Evolutionary conservation across 495 filamentous ascomycete species (phyloP).

Genomic region (Trichoderma gamsii): DNA sequence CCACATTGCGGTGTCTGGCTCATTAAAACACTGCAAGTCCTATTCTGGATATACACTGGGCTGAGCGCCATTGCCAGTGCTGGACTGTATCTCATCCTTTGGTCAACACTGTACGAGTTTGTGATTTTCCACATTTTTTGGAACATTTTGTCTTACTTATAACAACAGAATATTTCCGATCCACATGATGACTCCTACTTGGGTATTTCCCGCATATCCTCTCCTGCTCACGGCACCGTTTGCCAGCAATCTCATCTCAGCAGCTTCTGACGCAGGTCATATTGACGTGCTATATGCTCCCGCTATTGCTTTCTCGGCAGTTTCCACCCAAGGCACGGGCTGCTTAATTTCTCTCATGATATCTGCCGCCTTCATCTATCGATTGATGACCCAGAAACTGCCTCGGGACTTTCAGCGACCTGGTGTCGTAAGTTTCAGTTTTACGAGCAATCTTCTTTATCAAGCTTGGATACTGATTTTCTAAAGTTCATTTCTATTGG

Average conservation of each 20-base stretch:
- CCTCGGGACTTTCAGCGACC: slow-evolving; percentile 70
- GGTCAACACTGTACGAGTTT: slow-evolving; percentile 45
- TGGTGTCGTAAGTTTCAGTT: slow-evolving; percentile 49
- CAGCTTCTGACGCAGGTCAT: slow-evolving; percentile 29
- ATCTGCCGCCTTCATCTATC: slow-evolving; percentile 77
- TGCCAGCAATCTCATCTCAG: slow-evolving; percentile 57
- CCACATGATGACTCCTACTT: slow-evolving; percentile 81
- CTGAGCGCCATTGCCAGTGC: slow-evolving; percentile 58
- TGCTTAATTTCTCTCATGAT: slow-evolving; percentile 84
- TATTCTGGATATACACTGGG: slow-evolving; percentile 70
- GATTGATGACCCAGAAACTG: slow-evolving; percentile 87
- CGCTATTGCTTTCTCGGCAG: slow-evolving; percentile 62
- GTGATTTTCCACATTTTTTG: neutral
- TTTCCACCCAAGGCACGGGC: slow-evolving; percentile 73
- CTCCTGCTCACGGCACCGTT: slow-evolving; percentile 74
- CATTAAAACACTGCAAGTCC: slow-evolving; percentile 49
- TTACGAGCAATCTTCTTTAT: neutral
- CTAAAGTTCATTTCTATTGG: slow-evolving; percentile 68
- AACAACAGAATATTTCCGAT: slow-evolving; percentile 61
- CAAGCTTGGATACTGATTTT: slow-evolving; percentile 4
- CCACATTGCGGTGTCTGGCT: slow-evolving; percentile 64
- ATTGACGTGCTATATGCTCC: slow-evolving; percentile 44
- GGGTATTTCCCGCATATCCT: slow-evolving; percentile 89
- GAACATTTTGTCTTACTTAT: slow-evolving; percentile 13
- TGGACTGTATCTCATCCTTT: slow-evolving; percentile 68